phyloP scores from a whole-genome alignment of 2,329 filamentous ascomycete genomes.

The Talaromyces funiculosus region DNA sequence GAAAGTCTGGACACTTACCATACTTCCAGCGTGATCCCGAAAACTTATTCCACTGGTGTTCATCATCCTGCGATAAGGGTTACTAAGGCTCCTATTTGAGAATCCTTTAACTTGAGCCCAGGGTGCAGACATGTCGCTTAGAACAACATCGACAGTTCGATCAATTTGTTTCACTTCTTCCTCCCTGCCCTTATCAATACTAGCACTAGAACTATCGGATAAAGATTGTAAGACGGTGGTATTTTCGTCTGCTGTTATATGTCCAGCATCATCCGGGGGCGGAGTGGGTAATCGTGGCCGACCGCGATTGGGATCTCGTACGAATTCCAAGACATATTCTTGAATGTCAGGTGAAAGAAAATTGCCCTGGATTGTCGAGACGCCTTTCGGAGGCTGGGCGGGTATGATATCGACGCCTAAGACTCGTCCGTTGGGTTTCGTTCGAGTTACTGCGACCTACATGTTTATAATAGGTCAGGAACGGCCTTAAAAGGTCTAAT shows the following conservation, averaged over 20 bases:
- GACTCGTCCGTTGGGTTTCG: slow-evolving; percentile 69
- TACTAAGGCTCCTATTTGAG: slow-evolving; percentile 84
- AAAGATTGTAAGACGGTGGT: slow-evolving; percentile 24
- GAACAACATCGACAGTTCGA: slow-evolving; percentile 76
- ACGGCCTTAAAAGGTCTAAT: neutral
- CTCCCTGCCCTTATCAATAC: neutral
- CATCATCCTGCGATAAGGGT: slow-evolving; percentile 97
- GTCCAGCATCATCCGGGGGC: neutral
- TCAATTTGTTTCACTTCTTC: slow-evolving; percentile 26
- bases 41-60: slow-evolving; percentile 89
- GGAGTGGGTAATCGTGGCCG: slow-evolving; percentile 35
- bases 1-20: slow-evolving; percentile 57
- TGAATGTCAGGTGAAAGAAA: slow-evolving; percentile 75
- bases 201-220: neutral
- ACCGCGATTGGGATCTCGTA: slow-evolving; percentile 59
- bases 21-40: slow-evolving; percentile 85
- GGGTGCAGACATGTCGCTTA: slow-evolving; percentile 99
- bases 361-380: slow-evolving; percentile 92
- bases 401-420: slow-evolving; percentile 93
- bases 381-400: slow-evolving; percentile 80
- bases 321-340: slow-evolving; percentile 68
- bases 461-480: slow-evolving; percentile 1
- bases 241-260: neutral
- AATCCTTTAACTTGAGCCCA: slow-evolving; percentile 76
- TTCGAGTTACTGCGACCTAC: slow-evolving; percentile 75